Base-by-base conservation (phyloP, 768 basidiomycete species). In the Paxillus rubicundulus region DNA sequence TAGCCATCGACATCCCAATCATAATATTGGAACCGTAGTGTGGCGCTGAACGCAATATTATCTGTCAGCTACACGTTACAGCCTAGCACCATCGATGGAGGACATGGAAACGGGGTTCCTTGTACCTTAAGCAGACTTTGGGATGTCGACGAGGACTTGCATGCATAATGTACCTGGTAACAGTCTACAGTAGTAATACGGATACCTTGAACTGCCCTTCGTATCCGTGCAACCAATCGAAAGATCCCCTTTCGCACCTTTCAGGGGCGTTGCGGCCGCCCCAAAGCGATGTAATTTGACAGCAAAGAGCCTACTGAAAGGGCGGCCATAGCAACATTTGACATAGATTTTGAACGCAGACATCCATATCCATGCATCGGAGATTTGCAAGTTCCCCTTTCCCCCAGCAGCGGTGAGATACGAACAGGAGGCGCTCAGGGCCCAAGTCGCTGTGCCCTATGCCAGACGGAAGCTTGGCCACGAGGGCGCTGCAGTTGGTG, bases 21-120 rank as follows among this genome's bases (percentile, higher is more conserved):
- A 63, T 57, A 52, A 54, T 66, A 38, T 44, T 53, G 33, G 50
- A 53, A 53, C 16, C 64, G 61, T 64, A 66, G 12, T 40, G 16
- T 33, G 36, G 49, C 34, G 18, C 20, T 41, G 18, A 9, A n/a
- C 21, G 13, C 40, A 41, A 20, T 20, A 9, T 8, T 18, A 41
- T 41, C 40, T 3, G 1, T 10, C 17, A 41, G 28, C 28, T 30
- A 7, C 40, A 24, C 12, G 36, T 37, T 37, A 7, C n/a, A 37
- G 36, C 8, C 21, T 24, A 4, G 30, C 30, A 30, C 7, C 9
- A 30, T 30, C 5, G 30, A 30, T 24, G 24, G 4, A 24, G 24
- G 24, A 24, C 24, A 24, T 24, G 24, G 24, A 24, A 24, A 24
- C 24, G 30, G 10, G 9, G 30, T 30, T 2, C 37, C n/a, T n/a